phyloP scores from a whole-genome alignment of 2,329 filamentous ascomycete species.

The Colletotrichum echinochloae region DNA sequence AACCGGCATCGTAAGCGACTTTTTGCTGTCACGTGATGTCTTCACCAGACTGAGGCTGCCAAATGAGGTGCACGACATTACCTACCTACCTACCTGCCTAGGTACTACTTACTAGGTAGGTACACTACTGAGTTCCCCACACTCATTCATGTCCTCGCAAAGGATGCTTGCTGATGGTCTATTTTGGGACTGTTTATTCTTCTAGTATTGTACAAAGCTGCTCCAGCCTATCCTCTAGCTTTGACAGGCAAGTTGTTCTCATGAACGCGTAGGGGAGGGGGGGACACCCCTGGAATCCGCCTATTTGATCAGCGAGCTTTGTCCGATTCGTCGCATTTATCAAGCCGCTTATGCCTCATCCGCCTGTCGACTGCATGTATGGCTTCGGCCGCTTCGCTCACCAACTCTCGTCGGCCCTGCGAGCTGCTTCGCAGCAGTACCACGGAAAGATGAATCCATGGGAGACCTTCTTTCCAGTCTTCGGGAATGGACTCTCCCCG shows the following conservation, averaged over 20 bases:
- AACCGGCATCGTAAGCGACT: slow-evolving; percentile 41
- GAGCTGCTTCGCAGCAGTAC: slow-evolving; percentile 5
- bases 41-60: neutral
- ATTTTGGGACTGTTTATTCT: neutral
- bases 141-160: neutral
- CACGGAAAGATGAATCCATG: slow-evolving; percentile 17
- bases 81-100: no score
- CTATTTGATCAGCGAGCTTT: neutral
- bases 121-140: slow-evolving; percentile 12
- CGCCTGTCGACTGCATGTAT: no score
- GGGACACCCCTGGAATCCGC: neutral
- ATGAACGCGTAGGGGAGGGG: neutral
- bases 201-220: neutral
- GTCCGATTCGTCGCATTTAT: neutral
- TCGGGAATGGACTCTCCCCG: slow-evolving; percentile 18
- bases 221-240: neutral
- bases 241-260: neutral
- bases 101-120: no score
- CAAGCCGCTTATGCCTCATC: neutral
- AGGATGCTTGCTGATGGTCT: slow-evolving; percentile 1
- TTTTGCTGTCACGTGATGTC: slow-evolving; percentile 26
- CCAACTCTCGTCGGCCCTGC: neutral
- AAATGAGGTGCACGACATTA: slow-evolving; percentile 35
- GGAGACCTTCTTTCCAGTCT: slow-evolving; percentile 8
- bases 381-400: neutral